Percentiles rank a stretch among this genome's conserved stretches.
These are phyloP conservation scores for Oxyria digyna DNA, from an alignment of 148 eudicot species.

Conservation along the genomic window DNA sequence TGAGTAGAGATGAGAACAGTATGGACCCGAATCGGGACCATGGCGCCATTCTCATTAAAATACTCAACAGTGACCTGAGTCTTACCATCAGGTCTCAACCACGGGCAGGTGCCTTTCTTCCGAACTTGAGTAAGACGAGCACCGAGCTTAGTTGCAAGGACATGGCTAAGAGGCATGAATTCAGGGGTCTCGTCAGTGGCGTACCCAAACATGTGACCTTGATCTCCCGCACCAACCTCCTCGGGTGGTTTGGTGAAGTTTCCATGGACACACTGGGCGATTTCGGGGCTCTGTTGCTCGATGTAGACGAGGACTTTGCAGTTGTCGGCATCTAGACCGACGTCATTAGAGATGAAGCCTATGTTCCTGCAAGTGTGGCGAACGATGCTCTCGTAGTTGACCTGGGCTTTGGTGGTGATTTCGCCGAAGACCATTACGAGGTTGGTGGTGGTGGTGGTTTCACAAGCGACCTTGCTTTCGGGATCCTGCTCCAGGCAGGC, in stretches of 20 bases:
- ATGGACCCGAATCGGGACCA: conserved; percentile 33
- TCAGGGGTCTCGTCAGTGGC: conserved; percentile 44
- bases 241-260: conserved; percentile 30
- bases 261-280: conserved; percentile 34
- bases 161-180: conserved; percentile 37
- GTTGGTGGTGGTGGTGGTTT: conserved; percentile 37
- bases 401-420: conserved; percentile 26
- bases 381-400: conserved; percentile 26
- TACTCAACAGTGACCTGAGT: conserved; percentile 37
- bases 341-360: conserved; percentile 19
- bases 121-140: conserved; percentile 30
- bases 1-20: conserved; percentile 38
- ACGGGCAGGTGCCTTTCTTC: conserved; percentile 27
- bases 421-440: conserved; percentile 32
- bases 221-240: conserved; percentile 30
- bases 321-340: conserved; percentile 30
- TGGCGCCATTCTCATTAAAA: conserved; percentile 26
- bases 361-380: conserved; percentile 18
- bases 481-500: conserved; percentile 41
- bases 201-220: conserved; percentile 47
- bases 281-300: conserved; percentile 45
- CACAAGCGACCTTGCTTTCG: conserved; percentile 43
- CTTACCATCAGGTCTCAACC: conserved; percentile 40
- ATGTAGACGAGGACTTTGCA: conserved; percentile 29
- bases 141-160: conserved; percentile 30